Conservation (phyloP, 495 filamentous ascomycete genomes). For the Xeromyces bisporus region DNA sequence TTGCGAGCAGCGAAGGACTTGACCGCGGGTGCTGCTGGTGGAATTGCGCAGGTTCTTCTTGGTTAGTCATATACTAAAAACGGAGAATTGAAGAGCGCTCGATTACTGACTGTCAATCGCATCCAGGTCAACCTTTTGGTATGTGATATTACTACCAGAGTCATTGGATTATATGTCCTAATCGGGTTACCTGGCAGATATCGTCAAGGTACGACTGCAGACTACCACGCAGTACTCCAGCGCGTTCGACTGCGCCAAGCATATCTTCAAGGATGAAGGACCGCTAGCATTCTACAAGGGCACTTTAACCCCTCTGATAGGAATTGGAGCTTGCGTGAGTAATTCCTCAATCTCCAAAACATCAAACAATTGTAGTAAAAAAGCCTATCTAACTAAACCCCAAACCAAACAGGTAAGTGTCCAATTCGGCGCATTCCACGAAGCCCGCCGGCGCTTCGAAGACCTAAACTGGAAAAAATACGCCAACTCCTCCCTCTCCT, state of each 20-base stretch:
- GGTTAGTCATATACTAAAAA: no score
- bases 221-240: constrained; percentile 65
- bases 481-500: constrained; percentile 39
- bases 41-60: constrained; percentile 84
- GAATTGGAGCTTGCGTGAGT: constrained; percentile 86
- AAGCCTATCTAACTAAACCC: constrained; percentile 5
- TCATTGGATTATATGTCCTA: no score
- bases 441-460: constrained; percentile 73
- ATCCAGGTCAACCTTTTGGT: constrained; percentile 90
- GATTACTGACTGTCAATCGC: constrained; percentile 13
- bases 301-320: constrained; percentile 86
- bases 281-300: constrained; percentile 94
- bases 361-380: no score
- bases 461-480: constrained; percentile 43
- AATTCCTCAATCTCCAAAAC: no score
- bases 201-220: constrained; percentile 94
- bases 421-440: constrained; percentile 96
- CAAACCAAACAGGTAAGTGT: constrained; percentile 48
- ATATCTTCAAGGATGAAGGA: constrained; percentile 80
- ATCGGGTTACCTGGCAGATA: constrained; percentile 41
- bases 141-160: no score
- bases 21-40: constrained; percentile 76
- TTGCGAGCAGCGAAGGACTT: constrained; percentile 73
- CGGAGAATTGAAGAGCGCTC: no score
- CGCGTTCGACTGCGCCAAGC: constrained; percentile 60